Base-by-base conservation (phyloP, 805 yeast genomes). In the Cyberlindnera veronae region DNA sequence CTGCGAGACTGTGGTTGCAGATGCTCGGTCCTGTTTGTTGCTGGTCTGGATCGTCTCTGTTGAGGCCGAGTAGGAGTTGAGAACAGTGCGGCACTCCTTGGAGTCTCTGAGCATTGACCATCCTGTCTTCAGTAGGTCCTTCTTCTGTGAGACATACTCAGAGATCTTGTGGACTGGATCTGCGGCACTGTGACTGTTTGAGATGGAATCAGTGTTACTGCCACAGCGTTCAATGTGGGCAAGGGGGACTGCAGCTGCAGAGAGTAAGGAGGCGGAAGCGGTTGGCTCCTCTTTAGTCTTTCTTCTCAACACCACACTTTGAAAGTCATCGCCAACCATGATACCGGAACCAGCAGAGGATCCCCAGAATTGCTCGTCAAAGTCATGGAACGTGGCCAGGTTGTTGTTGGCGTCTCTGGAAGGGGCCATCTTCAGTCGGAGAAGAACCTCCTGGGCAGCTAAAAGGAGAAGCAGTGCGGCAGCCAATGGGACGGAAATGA, bases 401-500 rank as follows among this genome's bases (percentile, higher is more conserved):
- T 15, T 17, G 30, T 11, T 12, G 30, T 7, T 22, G 10, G 10
- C 24, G 11, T 22, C 11, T 7, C 7, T 8, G 24, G 10, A 22
- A 11, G 11, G 24, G 14, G 15, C 14, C 29, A 12, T 12, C 20
- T 14, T 24, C 6, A 18, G 26, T 6, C 34, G 6, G 34, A 22
- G 21, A 11, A 39, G 35, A 4, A 24, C 29, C 14, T 39, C 43
- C 7, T 34, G 36, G 13, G 14, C n/a, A 16, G 32, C 39, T 14
- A 26, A 31, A 14, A 33, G 17, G 12, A 45, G 10, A 20, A 45
- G 33, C 28, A 45, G 16, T 6, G 19, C 6, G 3, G 36, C 11
- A 3, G 48, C 34, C 20, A 45, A 39, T 2, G 40, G 38, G 6
- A 36, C 31, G 2, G 48, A 45, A 4, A 36, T 13, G 14, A 15